A percentile compares a stretch with the other conserved stretches of the same genome.
Conservation (phyloP, 345 rosid genomes). For the Euphorbia pulcherrima region DNA sequence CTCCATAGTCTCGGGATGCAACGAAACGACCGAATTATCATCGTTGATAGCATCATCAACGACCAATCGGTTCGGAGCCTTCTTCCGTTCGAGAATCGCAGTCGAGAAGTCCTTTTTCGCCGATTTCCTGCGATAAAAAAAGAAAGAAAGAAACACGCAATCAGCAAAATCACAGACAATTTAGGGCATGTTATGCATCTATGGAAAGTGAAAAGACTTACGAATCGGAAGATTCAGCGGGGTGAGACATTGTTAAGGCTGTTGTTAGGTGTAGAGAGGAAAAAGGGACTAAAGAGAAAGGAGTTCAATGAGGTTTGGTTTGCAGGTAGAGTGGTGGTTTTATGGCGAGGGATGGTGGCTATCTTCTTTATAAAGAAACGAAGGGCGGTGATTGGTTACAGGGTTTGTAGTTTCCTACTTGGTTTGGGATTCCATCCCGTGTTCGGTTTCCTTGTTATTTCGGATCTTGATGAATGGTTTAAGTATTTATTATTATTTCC, state of each 20-base stretch:
- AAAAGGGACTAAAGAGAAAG: background rate
- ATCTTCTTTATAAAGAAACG: slow-evolving; percentile 10
- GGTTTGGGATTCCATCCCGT: background rate
- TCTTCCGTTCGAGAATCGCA: slow-evolving; percentile 21
- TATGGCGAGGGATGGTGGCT: slow-evolving; percentile 1
- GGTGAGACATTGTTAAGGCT: slow-evolving; percentile 2
- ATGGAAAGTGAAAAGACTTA: slow-evolving; percentile 1
- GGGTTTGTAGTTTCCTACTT: background rate
- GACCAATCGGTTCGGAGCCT: slow-evolving; percentile 17
- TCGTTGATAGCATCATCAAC: slow-evolving; percentile 24
- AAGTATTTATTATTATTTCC: no score
- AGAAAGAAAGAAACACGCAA: background rate
- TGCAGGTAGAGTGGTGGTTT: background rate
- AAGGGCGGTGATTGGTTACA: background rate
- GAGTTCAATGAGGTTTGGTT: background rate
- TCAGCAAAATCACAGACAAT: background rate
- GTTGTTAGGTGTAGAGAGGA: background rate
- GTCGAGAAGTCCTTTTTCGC: slow-evolving; percentile 20
- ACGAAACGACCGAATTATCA: slow-evolving; percentile 19
- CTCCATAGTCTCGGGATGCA: slow-evolving; percentile 21
- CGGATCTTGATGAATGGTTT: no score
- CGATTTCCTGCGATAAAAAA: background rate
- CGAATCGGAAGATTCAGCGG: slow-evolving; percentile 13
- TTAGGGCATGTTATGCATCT: background rate
- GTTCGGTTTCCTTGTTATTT: background rate